Evolutionary conservation across 352 stramenopile genomes (phyloP).

Genomic region (Pythium phragmitis): DNA sequence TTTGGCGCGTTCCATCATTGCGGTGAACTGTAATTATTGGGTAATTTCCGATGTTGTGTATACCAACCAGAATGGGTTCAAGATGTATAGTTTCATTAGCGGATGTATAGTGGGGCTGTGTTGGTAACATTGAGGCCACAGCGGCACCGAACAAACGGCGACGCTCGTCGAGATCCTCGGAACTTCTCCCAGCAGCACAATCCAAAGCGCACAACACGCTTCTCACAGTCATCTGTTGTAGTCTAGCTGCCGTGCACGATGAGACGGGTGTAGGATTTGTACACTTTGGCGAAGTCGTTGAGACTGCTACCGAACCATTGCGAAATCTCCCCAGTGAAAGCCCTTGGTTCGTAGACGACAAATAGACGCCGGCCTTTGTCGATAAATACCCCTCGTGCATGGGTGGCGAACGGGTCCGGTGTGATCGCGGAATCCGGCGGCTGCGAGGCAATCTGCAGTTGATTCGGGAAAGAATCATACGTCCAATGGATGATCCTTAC

Average conservation of each 20-base stretch:
- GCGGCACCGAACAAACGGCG: no score
- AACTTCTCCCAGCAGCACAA: slow-evolving; percentile 10
- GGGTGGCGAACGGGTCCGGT: not conserved
- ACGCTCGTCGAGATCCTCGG: no score
- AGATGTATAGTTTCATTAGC: no score
- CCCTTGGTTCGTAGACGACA: slow-evolving; percentile 5
- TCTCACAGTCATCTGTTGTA: not conserved
- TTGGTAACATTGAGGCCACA: no score
- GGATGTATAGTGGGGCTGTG: no score
- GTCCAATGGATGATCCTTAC: not conserved
- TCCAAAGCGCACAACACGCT: not conserved
- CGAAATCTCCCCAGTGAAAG: not conserved
- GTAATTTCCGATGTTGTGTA: no score
- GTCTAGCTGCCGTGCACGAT: slow-evolving; percentile 1
- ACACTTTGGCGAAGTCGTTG: not conserved
- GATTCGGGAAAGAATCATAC: not conserved
- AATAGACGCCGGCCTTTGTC: not conserved
- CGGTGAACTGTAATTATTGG: no score
- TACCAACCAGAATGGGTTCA: no score
- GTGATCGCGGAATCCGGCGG: no score
- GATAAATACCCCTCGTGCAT: slow-evolving; percentile 6
- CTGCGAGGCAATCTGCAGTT: not conserved
- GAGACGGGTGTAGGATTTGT: not conserved
- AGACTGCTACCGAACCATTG: not conserved
- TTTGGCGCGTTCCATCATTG: no score